phyloP scores from a whole-genome alignment of 345 rosid species.

The Pugionium dolabratum region DNA sequence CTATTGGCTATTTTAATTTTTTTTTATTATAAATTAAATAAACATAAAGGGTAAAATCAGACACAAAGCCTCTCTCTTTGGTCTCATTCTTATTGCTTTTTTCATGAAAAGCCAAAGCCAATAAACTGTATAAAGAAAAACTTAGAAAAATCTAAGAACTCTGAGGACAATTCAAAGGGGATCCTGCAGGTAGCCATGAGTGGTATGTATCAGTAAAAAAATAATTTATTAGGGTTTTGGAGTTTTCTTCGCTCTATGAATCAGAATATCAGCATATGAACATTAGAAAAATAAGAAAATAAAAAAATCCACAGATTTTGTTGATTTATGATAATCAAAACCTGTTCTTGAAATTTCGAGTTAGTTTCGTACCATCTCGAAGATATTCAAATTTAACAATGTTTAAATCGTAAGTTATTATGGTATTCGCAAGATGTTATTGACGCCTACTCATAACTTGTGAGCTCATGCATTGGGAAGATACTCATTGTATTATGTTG shows the following conservation, averaged over 20 bases:
- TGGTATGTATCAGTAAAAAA: constrained; percentile 39
- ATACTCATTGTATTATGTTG: too few species aligned
- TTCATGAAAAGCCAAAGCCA: constrained; percentile 43
- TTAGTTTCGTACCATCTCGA: neutral
- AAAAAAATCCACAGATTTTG: neutral
- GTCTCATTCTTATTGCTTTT: constrained; percentile 43
- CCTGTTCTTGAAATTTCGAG: constrained; percentile 1
- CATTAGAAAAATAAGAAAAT: neutral
- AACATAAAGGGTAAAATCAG: constrained; percentile 37
- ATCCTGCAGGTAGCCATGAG: constrained; percentile 36
- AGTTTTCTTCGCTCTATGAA: constrained; percentile 13
- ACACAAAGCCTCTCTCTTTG: constrained; percentile 38
- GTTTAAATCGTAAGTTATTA: too few species aligned
- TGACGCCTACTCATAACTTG: too few species aligned
- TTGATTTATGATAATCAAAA: neutral
- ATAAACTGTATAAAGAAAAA: constrained; percentile 34
- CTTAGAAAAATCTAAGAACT: neutral
- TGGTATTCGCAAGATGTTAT: too few species aligned
- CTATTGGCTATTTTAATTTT: constrained; percentile 32
- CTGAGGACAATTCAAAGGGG: constrained; percentile 35
- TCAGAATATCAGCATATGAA: constrained; percentile 6
- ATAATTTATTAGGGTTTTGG: constrained; percentile 33
- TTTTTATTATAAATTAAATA: constrained; percentile 13
- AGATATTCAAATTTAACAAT: too few species aligned
- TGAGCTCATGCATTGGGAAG: too few species aligned